Evolutionary conservation across 371 early-diverging fungal genomes (phyloP).

Genomic region (Zychaea mexicana): DNA sequence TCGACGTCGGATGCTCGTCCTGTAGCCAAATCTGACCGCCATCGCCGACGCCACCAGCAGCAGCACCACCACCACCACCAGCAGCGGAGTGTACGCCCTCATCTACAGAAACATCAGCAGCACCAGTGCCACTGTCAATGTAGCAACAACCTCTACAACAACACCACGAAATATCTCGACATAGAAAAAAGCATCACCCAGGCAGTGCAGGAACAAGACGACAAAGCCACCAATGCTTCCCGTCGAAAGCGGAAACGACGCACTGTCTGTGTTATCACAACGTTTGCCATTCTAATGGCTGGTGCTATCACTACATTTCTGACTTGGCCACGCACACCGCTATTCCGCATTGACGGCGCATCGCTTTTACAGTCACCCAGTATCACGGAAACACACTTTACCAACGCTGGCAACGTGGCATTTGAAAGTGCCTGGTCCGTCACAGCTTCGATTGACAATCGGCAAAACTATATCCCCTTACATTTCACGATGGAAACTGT

Average conservation of each 20-base stretch:
- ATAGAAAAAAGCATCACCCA: background rate
- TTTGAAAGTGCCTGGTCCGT: constrained; percentile 33
- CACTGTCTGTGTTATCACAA: constrained; percentile 11
- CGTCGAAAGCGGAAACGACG: constrained; percentile 16
- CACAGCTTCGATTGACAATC: constrained; percentile 30
- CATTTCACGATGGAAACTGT: constrained; percentile 20
- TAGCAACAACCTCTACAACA: background rate
- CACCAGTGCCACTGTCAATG: background rate
- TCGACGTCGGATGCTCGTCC: background rate
- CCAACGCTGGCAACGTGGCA: constrained; percentile 21
- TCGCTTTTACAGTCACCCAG: constrained; percentile 9
- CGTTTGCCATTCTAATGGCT: constrained; percentile 17
- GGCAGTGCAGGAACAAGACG: background rate
- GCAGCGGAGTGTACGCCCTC: background rate
- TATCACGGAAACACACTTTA: constrained; percentile 19
- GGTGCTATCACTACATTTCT: constrained; percentile 19
- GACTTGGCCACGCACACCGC: constrained; percentile 34
- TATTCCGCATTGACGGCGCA: constrained; percentile 36
- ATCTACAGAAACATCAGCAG: background rate
- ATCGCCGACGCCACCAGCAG: background rate
- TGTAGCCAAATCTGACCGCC: background rate
- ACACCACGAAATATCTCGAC: background rate
- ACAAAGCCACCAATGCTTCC: background rate
- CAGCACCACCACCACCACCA: background rate
- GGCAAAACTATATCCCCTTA: constrained; percentile 31